Base-by-base conservation (phyloP, 2,329 filamentous ascomycete genomes). In the Colletotrichum magnum region DNA sequence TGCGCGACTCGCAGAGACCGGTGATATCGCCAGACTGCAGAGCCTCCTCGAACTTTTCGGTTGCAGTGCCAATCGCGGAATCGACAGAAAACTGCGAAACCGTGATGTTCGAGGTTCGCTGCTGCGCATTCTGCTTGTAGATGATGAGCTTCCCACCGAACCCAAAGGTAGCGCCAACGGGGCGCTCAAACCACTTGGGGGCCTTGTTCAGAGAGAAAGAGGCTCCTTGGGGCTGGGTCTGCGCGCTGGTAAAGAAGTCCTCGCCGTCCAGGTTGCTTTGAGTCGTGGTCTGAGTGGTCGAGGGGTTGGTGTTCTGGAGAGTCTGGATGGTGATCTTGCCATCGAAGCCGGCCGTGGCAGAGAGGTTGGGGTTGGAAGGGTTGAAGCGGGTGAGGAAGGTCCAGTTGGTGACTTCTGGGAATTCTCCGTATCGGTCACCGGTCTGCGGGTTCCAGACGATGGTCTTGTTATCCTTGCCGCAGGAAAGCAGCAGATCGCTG, bases 331-430 rank as follows among this genome's bases (percentile, higher is more conserved):
- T 92, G 72, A 99, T 97, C 82, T 97, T 98, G 75, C 97, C 96
- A 77, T 99, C 96, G 74, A 98, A 98, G 2, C 95, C 97, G 10
- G 97, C 96, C 18, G 96, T 98, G 18, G 97, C 97, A 58, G 95
- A 94, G 67, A 99, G 86, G 77, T 91, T 93, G 12, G 96, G 95
- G 80, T 99, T 97, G 74, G 93, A 91, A 36, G 96, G 96, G 79
- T 97, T 95, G 88, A 97, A 98, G 71, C 92, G 89, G 5, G 96
- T 97, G 78, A 95, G 91, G 85, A 99, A 99, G 6, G 95, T 97
- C 95, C 96, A 99, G 81, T 98, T 99, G n/a, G 95, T 98, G 62
- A 97, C 95, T 75, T 98, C 94, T 5, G 95, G 95, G 77, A 98
- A 95, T 81, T 98, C 95, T 73, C 97, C 96, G 72, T 94, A 92